Conservation (phyloP, 352 stramenopile species). For the Aphanomyces astaci region DNA sequence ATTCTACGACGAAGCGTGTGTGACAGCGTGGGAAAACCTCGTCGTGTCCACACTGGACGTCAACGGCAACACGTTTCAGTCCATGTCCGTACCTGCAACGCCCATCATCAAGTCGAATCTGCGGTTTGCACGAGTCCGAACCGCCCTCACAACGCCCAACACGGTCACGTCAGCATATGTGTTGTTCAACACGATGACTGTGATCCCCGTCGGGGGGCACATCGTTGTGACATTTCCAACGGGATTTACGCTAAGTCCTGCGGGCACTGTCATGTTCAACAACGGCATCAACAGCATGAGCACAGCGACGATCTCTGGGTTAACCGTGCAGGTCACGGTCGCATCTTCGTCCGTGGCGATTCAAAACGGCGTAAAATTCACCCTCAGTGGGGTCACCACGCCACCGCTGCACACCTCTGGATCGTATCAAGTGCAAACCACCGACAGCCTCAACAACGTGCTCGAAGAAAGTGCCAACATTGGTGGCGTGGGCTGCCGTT, state of each 20-base stretch:
- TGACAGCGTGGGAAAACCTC: constrained; percentile 36
- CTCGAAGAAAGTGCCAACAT: constrained; percentile 49
- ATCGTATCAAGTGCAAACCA: constrained; percentile 45
- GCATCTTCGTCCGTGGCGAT: constrained; percentile 29
- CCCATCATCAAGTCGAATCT: constrained; percentile 62
- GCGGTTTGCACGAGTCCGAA: constrained; percentile 40
- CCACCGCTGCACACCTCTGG: constrained; percentile 36
- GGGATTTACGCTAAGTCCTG: constrained; percentile 21
- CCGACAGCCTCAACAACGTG: constrained; percentile 33
- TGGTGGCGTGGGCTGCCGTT: constrained; percentile 56
- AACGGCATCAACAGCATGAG: not conserved
- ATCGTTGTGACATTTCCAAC: constrained; percentile 48
- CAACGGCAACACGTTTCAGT: constrained; percentile 33
- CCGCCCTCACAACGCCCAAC: constrained; percentile 31
- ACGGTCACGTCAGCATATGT: constrained; percentile 37
- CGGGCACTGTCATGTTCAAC: not conserved
- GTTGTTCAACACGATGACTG: constrained; percentile 32
- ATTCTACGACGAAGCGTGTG: constrained; percentile 52
- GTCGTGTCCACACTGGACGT: constrained; percentile 35
- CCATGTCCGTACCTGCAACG: constrained; percentile 36
- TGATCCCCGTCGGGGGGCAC: constrained; percentile 34
- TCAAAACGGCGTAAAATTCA: constrained; percentile 30
- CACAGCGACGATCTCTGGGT: not conserved
- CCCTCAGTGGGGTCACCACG: constrained; percentile 44
- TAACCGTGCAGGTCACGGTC: constrained; percentile 33